phyloP scores from a whole-genome alignment of 1,284 basidiomycete genomes.

The Ganoderma resinaceum region DNA sequence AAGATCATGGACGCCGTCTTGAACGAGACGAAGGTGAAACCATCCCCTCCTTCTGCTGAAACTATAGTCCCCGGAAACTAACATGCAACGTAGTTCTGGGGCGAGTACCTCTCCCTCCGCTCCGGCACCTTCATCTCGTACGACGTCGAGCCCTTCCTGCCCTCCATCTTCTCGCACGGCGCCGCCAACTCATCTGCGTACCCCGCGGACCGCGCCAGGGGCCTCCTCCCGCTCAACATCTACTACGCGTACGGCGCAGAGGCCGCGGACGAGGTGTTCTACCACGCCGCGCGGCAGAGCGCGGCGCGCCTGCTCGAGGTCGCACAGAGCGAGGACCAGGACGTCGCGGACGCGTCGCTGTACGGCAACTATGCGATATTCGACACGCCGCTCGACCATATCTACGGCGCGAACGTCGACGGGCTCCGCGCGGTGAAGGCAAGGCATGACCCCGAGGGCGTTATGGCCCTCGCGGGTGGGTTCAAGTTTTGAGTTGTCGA shows the following conservation, averaged over 20 bases:
- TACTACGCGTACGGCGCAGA: conserved; percentile 51
- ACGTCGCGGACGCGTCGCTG: conserved; percentile 45
- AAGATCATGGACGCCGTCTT: conserved; percentile 52
- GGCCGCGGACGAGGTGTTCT: conserved; percentile 47
- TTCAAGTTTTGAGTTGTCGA: conserved; percentile 42
- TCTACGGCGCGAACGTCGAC: conserved; percentile 57
- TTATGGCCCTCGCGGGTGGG: conserved; percentile 68
- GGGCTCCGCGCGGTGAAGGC: conserved; percentile 48
- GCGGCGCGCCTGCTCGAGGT: conserved; percentile 45
- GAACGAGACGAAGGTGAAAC: conserved; percentile 57
- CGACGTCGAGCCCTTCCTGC: conserved; percentile 63
- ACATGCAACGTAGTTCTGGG: conserved; percentile 37
- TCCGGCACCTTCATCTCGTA: conserved; percentile 49
- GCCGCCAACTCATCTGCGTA: conserved; percentile 48
- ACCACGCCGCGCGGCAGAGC: conserved; percentile 47
- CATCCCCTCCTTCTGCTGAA: neutral
- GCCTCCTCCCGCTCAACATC: conserved; percentile 55
- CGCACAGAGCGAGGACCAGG: conserved; percentile 52
- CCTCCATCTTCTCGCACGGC: conserved; percentile 50
- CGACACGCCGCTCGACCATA: conserved; percentile 49
- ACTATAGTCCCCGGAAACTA: neutral
- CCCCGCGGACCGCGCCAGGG: conserved; percentile 50
- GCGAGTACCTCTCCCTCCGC: conserved; percentile 29
- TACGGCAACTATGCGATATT: conserved; percentile 63
- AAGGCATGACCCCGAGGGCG: conserved; percentile 53